Conservation (phyloP, 768 basidiomycete genomes). For the Lentinula boryana region DNA sequence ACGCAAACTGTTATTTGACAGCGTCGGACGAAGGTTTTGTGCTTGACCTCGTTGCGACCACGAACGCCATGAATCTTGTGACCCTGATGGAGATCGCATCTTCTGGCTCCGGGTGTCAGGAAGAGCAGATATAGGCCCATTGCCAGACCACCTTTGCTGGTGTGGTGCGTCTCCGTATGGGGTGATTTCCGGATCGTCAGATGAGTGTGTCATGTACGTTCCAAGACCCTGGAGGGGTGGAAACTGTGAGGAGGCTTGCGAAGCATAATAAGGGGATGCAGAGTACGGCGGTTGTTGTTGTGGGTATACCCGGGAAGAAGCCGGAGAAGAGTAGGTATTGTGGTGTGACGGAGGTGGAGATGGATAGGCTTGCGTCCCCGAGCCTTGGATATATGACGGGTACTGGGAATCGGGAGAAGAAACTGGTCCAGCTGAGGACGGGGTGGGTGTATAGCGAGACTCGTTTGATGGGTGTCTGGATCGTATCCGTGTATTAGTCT, state of each 20-base stretch:
- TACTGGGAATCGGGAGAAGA: neutral
- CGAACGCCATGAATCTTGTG: slow-evolving; percentile 1
- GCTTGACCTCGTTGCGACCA: neutral
- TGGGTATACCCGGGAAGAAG: neutral
- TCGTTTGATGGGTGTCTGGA: neutral
- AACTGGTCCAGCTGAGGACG: neutral
- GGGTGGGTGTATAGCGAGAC: neutral
- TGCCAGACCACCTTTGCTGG: neutral
- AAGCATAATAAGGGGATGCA: neutral
- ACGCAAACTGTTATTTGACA: neutral
- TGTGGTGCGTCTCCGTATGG: neutral
- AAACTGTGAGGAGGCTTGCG: neutral
- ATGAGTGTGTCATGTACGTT: neutral
- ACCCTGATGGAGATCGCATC: neutral
- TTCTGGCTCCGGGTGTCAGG: neutral
- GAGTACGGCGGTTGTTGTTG: neutral
- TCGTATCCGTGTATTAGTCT: neutral
- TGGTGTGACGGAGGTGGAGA: neutral
- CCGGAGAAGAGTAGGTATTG: neutral
- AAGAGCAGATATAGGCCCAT: neutral
- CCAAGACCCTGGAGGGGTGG: neutral
- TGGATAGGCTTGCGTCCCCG: neutral
- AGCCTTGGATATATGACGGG: neutral
- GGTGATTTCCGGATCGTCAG: neutral
- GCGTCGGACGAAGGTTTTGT: neutral